Evolutionary conservation across 352 stramenopile genomes (phyloP), one percentile per base, ranked within the genome.

Genomic region (Phytopythium aichiense): DNA sequence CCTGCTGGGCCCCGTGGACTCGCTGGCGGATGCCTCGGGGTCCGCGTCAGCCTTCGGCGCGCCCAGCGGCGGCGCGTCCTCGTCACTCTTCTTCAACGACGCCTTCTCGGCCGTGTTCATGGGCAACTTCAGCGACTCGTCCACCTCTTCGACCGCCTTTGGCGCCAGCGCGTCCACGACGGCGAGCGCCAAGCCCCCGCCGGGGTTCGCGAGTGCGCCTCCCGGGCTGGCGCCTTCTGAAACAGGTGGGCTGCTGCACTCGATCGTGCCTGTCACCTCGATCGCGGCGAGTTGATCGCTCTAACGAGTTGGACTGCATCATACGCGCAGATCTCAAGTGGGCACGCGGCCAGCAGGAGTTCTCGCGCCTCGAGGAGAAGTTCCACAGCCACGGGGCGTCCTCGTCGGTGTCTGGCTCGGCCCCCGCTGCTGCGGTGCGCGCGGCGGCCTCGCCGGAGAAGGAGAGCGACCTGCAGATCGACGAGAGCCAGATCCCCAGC

Each of bases 21-120:
- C 53, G 20, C 22, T 23, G 59, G 61, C 57, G 9, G 64, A 52
- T 18, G 63, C 68, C 20, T 31, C 51, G 8, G 51, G 30, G 9
- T 30, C 9, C 33, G 52, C 58, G 11, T 58, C 67, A 15, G 35
- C 65, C 33, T 60, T 60, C 28, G 55, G 55, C 40, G 46, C 46
- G 23, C 57, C 28, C n/a, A 61, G 67, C 25, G 49, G 53, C 42
- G 37, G 63, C n/a, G 67, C 69, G n/a, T 77, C 74, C 25, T 89
- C 75, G 58, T 84, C 84, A 57, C 72, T 95, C 31, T 91, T 95
- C 60, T 92, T 93, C 65, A 91, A 95, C 53, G 81, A 95, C 61
- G 79, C 83, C 22, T 91, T 95, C 61, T 92, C 86, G 15, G 84
- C 86, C 20, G 77, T 88, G 15, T 95, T 95, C 64, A 90, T 88